Evolutionary conservation across 1,139 yeast genomes (phyloP).

Genomic region (Cylindricascospora bacillispora): DNA sequence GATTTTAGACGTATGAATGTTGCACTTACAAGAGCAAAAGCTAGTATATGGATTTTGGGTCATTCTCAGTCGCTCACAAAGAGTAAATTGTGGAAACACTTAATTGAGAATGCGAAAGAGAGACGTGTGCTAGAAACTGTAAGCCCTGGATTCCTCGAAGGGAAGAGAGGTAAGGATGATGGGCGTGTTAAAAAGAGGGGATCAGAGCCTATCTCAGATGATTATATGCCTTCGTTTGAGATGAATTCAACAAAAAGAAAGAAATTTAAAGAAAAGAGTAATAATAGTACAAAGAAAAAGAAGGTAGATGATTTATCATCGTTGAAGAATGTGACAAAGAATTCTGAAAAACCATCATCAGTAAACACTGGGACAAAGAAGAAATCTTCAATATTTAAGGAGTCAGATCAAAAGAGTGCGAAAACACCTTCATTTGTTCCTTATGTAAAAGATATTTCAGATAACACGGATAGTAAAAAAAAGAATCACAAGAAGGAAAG

Average conservation of each 20-base stretch:
- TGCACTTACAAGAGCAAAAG: constrained; percentile 84
- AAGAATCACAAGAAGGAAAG: constrained; percentile 6
- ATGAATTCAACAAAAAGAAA: constrained; percentile 4
- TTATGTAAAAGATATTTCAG: constrained; percentile 10
- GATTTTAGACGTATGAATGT: constrained; percentile 93
- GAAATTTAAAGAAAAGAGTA: constrained; percentile 11
- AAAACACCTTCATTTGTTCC: constrained; percentile 5
- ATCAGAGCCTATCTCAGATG: no score
- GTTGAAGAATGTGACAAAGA: no score
- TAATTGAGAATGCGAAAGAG: constrained; percentile 48
- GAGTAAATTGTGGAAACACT: constrained; percentile 57
- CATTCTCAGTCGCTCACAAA: constrained; percentile 48
- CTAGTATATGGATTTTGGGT: constrained; percentile 90
- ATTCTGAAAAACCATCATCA: no score
- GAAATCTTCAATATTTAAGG: constrained; percentile 25
- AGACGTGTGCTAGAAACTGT: constrained; percentile 31
- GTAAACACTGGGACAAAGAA: no score
- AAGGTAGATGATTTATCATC: no score
- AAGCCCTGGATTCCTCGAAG: constrained; percentile 28
- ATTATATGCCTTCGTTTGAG: constrained; percentile 2
- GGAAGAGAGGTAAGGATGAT: constrained; percentile 9
- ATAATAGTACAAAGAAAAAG: constrained; percentile 9
- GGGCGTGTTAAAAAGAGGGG: constrained; percentile 6
- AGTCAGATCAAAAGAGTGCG: constrained; percentile 9
- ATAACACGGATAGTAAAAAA: constrained; percentile 3